Base-by-base conservation (phyloP, 202 grass and related monocot genomes). In the Schoenoplectus triqueter region DNA sequence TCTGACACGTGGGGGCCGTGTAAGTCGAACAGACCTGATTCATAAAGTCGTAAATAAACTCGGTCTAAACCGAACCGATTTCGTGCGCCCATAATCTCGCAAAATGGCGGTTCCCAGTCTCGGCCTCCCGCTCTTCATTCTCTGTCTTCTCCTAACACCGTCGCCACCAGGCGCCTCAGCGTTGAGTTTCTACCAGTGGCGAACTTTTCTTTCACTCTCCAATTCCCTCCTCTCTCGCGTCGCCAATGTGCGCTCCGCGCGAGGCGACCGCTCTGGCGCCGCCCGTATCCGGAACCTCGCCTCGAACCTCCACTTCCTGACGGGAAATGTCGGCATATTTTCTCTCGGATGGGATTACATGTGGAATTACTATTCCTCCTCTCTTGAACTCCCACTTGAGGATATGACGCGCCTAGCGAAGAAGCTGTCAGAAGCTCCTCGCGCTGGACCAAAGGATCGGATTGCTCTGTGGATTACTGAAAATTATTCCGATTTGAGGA, bases 181-280 rank as follows among this genome's bases (percentile, higher is more conserved):
- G 2, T 57, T 93, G 15, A 57, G 66, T 13, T 64, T 99, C 7
- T 81, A 87, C 57, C 84, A 95, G 78, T 87, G 87, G 80, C 73
- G 84, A 19, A 85, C 87, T 10, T 79, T 91, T 14, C 85, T 95
- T 73, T 95, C 91, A 45, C 88, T 98, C 66, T 98, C 96, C 85
- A 89, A 90, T 54, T 94, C 96, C 56, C 96, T 98, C 90, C 90
- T 99, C 73, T 57, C 88, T 70, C 93, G 91, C 74, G 56, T 98
- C 51, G 91, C 88, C 79, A 85, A 86, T 80, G 69, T 88, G 62
- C 91, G 93, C 10, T 85, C 85, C 40, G 87, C 87, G 14, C 89
- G 93, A 7, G 87, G 91, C 6, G 91, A 99, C 54, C 78, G 70
- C 68, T 73, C 84, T 9, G 93, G 90, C 40, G 87, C 91, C 10